Evolutionary conservation across 2,329 filamentous ascomycete species (phyloP).

Genomic region (Myriosclerotinia curreyana): DNA sequence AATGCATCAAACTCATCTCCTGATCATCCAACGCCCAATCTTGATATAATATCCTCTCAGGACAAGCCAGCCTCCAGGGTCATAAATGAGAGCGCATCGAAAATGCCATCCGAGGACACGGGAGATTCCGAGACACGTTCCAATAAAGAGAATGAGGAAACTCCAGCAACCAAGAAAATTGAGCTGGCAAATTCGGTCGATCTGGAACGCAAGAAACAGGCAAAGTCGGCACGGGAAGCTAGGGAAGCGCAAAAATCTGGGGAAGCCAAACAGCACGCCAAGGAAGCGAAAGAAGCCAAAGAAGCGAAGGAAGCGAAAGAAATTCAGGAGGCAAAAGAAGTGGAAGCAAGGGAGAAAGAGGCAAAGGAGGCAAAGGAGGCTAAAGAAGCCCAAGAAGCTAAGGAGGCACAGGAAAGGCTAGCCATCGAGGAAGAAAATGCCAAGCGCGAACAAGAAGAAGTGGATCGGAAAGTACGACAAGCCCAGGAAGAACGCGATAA

Average conservation of each 20-base stretch:
- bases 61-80: constrained; percentile 23
- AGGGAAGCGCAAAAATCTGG: constrained; percentile 35
- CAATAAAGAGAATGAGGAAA: constrained; percentile 38
- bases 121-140: constrained; percentile 36
- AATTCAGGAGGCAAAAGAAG: constrained; percentile 31
- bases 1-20: constrained; percentile 33
- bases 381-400: constrained; percentile 29
- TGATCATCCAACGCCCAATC: constrained; percentile 29
- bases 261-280: constrained; percentile 33
- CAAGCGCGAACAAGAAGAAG: constrained; percentile 35
- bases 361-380: constrained; percentile 27
- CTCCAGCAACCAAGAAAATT: constrained; percentile 36
- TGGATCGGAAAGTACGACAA: constrained; percentile 34
- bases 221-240: constrained; percentile 28
- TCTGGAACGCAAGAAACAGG: constrained; percentile 31
- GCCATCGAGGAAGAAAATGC: constrained; percentile 40
- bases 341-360: constrained; percentile 22
- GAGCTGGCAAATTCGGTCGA: constrained; percentile 32
- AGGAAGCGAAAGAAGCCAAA: constrained; percentile 33
- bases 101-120: not conserved
- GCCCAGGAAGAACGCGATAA: constrained; percentile 34
- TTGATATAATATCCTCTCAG: constrained; percentile 28
- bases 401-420: constrained; percentile 33
- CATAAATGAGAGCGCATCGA: not conserved
- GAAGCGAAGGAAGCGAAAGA: constrained; percentile 36